Evolutionary conservation across 2,329 filamentous ascomycete species (phyloP), one percentile per base, ranked within the genome.

Genomic region (Pseudopithomyces maydicus): DNA sequence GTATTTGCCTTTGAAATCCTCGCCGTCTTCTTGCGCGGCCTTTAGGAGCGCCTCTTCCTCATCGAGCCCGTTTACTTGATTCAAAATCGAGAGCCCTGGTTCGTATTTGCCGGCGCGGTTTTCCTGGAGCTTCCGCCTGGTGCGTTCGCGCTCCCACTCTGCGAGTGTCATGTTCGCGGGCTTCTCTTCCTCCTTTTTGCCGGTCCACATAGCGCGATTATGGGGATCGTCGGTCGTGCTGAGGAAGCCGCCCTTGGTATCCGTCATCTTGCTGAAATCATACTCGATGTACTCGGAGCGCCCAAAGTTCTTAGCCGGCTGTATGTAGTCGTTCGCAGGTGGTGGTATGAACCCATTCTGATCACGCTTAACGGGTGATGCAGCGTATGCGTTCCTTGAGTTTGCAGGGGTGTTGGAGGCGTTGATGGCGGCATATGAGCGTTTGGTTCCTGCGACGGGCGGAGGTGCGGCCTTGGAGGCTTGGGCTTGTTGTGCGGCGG

Each of bases 211-310:
- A 8, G 89, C 91, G 64, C 89, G 89, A 72, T 97, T 97, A 73
- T 89, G 87, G 1, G 95, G 95, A 75, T 99, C 95, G 71, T 99
- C 95, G 60, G 94, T 90, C 1, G 86, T 84, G n/a, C 89, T 90
- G 63, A 99, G 78, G 76, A 99, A 99, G 0, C 95, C 95, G 60
- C 95, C 95, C 73, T 97, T 97, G 0, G 94, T 98, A 75, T 99
- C 95, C 6, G 90, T 96, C 92, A 99, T 98, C 78, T 94, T 90
- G 73, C 90, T 94, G 78, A 99, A 95, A 76, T 99, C 95, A 79
- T 97, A 98, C 72, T 99, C 95, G 70, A 99, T 93, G 73, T 90
- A 98, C 74, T 74, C 72, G 7, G 69, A 72, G 46, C 95, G 94
- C 58, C 90, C 87, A 66, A 98, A 97, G 71, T 96, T 97, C 69